Evolutionary conservation across 495 filamentous ascomycete species (phyloP), one percentile per base, ranked within the genome.

Genomic region (Daldinia decipiens): DNA sequence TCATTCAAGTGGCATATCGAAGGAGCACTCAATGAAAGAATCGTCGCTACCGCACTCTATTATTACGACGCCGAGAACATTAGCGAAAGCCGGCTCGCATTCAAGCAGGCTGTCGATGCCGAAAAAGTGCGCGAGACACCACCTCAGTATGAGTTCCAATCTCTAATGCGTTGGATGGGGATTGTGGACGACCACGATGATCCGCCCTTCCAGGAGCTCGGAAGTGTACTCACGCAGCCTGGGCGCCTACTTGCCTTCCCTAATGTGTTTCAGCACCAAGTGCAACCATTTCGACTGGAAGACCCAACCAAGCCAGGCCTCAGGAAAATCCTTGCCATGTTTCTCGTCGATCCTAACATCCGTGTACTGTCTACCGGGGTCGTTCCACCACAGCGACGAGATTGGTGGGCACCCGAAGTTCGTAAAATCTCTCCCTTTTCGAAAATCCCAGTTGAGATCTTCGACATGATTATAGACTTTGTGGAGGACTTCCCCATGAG

Each of bases 51-150:
- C 0, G 86, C 87, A 2, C 70, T 90, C 5, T 90, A 87, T 76
- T 89, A 89, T 79, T 90, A 88, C 72, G 85, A 89, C 65, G 78
- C 70, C 56, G 78, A 87, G 4, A 92, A 93, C 74, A 85, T 91
- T 58, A 88, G 84, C 5, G 74, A 82, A 5, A 86, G 80, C 62
- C 71, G 68, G 27, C 80, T 92, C 0, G 70, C 79, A 0, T 89
- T 91, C 71, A 83, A 84, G 13, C 79, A 85, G 36, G 62, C 70
- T 5, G 51, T 74, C 3, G 54, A 77, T 21, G 31, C 74, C 0
- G 38, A 67, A 15, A 54, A 70, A 4, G 5, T 77, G 13, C 12
- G 38, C 1, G 58, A 72, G 54, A 11, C 58, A 13, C 70, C 66
- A 17, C 68, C 71, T 13, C 75, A 79, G 57, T 55, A 21, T 38